phyloP scores from a whole-genome alignment of 495 filamentous ascomycete genomes.

The Aeminium ludgeri region DNA sequence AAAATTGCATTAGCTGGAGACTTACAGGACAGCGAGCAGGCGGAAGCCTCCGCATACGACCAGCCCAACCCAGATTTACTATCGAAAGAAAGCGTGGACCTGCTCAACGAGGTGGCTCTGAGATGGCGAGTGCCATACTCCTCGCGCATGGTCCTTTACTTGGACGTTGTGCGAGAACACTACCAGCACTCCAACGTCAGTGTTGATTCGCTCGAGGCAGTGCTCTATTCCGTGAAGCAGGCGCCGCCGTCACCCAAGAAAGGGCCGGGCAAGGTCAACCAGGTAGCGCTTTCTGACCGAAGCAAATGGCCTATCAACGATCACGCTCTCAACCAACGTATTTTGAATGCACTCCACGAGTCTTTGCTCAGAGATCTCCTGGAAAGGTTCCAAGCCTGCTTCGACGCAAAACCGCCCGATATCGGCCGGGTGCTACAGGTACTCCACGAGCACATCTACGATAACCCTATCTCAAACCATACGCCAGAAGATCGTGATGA shows the following conservation, averaged over 20 bases:
- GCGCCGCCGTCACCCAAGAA: constrained; percentile 41
- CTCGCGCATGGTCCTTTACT: constrained; percentile 60
- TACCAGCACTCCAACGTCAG: constrained; percentile 74
- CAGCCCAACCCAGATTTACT: constrained; percentile 30
- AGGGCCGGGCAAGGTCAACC: constrained; percentile 32
- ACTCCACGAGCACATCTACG: constrained; percentile 64
- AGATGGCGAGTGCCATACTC: constrained; percentile 84
- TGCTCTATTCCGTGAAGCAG: constrained; percentile 67
- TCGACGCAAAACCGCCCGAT: constrained; percentile 64
- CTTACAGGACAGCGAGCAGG: constrained; percentile 38
- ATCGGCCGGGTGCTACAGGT: constrained; percentile 69
- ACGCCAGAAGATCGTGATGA: constrained; percentile 47
- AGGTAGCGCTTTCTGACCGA: constrained; percentile 38
- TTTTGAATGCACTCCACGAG: constrained; percentile 61
- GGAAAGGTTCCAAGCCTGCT: constrained; percentile 70
- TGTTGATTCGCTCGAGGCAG: constrained; percentile 62
- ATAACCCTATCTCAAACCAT: constrained; percentile 57
- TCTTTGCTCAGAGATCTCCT: constrained; percentile 76
- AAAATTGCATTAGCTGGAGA: constrained; percentile 57
- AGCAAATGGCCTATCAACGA: constrained; percentile 68
- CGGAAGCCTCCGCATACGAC: constrained; percentile 39
- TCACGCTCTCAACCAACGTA: constrained; percentile 54
- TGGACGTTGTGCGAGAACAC: constrained; percentile 72
- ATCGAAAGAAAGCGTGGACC: constrained; percentile 63
- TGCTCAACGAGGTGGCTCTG: constrained; percentile 68